Percentiles rank a stretch among this genome's conserved stretches.
Conservation (phyloP, 23 red algal genomes). For the Pyropia haitanensis region DNA sequence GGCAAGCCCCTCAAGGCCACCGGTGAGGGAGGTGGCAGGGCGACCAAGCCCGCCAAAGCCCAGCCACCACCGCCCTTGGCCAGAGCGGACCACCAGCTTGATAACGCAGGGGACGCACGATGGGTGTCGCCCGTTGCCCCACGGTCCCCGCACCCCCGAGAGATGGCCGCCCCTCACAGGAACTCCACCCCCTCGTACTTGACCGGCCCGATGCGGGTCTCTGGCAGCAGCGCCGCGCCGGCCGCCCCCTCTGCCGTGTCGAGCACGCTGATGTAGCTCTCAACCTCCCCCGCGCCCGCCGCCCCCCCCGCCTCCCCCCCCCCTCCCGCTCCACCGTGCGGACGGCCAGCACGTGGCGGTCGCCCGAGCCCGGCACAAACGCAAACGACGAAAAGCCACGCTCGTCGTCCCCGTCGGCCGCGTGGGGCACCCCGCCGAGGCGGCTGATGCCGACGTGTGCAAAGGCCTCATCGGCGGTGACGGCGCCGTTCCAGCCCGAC, state of each 20-base stretch:
- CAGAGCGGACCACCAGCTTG: no score
- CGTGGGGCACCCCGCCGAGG: constrained; percentile 7
- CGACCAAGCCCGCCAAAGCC: no score
- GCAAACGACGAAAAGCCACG: constrained; percentile 68
- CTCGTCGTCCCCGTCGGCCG: constrained; percentile 10
- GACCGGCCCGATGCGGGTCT: constrained; percentile 11
- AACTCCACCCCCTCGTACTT: constrained; percentile 67
- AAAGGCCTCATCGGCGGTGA: constrained; percentile 56
- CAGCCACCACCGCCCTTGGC: no score
- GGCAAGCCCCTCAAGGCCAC: no score
- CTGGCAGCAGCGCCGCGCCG: constrained; percentile 13
- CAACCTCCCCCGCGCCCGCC: constrained; percentile 1
- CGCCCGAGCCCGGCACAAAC: constrained; percentile 65
- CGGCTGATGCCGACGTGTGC: constrained; percentile 1
- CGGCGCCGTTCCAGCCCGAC: constrained; percentile 47
- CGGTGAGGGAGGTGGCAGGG: no score
- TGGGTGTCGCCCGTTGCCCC: no score
- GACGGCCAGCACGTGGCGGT: constrained; percentile 33
- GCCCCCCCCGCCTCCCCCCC: not conserved
- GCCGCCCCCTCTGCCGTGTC: no score
- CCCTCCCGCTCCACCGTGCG: constrained; percentile 55
- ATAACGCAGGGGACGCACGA: no score
- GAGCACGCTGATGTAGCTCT: constrained; percentile 3
- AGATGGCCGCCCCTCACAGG: not conserved
- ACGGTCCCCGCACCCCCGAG: no score